A percentile compares a stretch with the other conserved stretches of the same genome.
These are phyloP conservation scores for Pichia californica DNA, from an alignment of 805 yeast genomes.

Conservation along the genomic window DNA sequence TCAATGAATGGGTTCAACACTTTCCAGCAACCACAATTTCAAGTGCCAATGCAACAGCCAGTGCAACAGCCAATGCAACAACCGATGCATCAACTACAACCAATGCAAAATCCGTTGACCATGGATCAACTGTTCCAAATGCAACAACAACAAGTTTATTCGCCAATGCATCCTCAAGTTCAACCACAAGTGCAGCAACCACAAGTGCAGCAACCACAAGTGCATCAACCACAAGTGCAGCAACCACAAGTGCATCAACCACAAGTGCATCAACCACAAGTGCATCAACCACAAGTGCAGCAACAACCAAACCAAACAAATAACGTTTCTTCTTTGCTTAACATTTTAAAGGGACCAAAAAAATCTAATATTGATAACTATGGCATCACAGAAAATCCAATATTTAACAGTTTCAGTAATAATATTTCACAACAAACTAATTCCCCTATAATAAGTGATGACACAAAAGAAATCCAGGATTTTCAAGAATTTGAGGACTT, in stretches of 20 bases:
- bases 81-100: neutral
- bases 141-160: neutral
- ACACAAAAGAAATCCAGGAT: constrained; percentile 13
- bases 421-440: neutral
- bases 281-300: no score
- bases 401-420: no score
- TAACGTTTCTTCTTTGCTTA: no score
- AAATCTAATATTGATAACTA: no score
- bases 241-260: neutral
- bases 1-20: no score
- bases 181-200: neutral
- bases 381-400: no score
- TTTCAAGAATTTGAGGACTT: constrained; percentile 21
- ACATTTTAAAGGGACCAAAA: no score
- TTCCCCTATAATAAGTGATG: neutral
- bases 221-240: neutral
- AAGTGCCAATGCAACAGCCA: neutral
- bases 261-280: neutral
- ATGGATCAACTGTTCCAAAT: neutral
- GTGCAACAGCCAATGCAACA: neutral
- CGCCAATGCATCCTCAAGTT: neutral
- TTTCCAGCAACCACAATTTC: neutral
- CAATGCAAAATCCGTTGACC: no score
- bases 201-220: no score
- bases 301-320: no score